A percentile compares a stretch with the other conserved stretches of the same genome.
Conservation (phyloP, 2,329 filamentous ascomycete species). For the Dryadomyces quercivorus region DNA sequence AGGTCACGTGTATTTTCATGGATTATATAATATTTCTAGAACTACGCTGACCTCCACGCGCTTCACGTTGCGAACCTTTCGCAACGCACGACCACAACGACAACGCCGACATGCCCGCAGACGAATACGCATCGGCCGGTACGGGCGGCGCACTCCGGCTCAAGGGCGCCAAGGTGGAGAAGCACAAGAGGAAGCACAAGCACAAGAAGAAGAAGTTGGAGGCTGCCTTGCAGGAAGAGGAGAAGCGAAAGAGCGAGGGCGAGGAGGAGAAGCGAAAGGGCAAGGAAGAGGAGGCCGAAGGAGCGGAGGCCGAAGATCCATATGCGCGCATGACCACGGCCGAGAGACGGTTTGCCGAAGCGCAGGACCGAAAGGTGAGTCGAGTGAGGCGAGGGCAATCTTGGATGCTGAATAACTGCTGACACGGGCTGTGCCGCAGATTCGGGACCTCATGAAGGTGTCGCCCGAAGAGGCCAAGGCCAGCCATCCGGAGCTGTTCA, state of each 20-base stretch:
- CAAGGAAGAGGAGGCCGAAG: not conserved
- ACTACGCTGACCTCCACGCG: too few species aligned
- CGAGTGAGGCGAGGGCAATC: not conserved
- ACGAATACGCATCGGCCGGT: constrained; percentile 57
- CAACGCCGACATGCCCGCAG: constrained; percentile 45
- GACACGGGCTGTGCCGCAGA: constrained; percentile 29
- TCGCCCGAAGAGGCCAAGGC: constrained; percentile 23
- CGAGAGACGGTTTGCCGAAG: constrained; percentile 70
- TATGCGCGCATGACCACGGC: constrained; percentile 64
- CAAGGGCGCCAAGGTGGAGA: constrained; percentile 60
- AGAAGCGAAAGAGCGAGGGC: constrained; percentile 9
- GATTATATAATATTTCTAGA: not conserved
- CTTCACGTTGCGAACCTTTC: too few species aligned
- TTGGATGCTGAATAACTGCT: not conserved
- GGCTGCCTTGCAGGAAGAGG: constrained; percentile 14
- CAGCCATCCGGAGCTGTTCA: constrained; percentile 62
- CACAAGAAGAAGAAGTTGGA: constrained; percentile 18
- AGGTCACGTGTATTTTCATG: not conserved
- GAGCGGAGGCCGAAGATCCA: constrained; percentile 12
- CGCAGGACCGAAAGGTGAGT: constrained; percentile 56
- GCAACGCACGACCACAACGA: not conserved
- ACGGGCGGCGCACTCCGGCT: constrained; percentile 70
- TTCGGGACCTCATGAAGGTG: constrained; percentile 63
- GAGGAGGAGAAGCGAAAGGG: constrained; percentile 18
- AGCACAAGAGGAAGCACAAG: constrained; percentile 47